Evolutionary conservation across 371 early-diverging fungal species (phyloP), one percentile per base, ranked within the genome.

Genomic region (Conidiobolus incongruus): DNA sequence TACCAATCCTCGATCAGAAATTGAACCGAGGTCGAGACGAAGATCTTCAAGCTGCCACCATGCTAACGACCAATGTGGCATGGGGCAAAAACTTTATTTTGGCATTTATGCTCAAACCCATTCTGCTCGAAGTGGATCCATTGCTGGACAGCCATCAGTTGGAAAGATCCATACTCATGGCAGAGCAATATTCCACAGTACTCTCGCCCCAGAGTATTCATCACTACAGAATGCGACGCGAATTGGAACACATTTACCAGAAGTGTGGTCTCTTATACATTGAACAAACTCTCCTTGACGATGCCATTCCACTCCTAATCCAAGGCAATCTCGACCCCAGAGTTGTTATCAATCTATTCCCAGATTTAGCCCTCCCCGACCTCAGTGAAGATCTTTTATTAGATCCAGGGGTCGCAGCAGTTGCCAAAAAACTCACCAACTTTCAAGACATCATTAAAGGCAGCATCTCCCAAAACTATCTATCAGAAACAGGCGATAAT

Each of bases 271-370:
- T 81, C 3, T 47, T 76, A 12, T 63, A 66, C 30, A 55, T 82
- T 10, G 59, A 63, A 22, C 70, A 70, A 37, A 72, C 78, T 0
- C 42, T 72, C 0, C 80, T 81, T 53, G 75, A 79, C 19, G 71
- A 76, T 44, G 80, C 81, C 0, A 61, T 78, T 44, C 38, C 47
- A 0, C 52, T 69, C 8, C 52, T 86, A 17, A 54, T 68, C 16
- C 69, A 71, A 52, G 81, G 81, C 1, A 55, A 65, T 13, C 45
- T 76, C 12, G 75, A 78, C 52, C 83, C 82, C 7, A 52, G 65
- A 0, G 50, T 66, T 1, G 48, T 77, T 0, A 61, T 81, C 12
- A 45, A 53, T 8, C 49, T 77, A 40, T 77, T 78, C 56, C 67
- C 66, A 4, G 70, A 68, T 11, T 48, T 72, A 16, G n/a, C n/a